Percentiles rank a stretch among this genome's conserved stretches.
Evolutionary conservation across 208 protist species (phyloP).

Genomic region (Baffinella frigidus): DNA sequence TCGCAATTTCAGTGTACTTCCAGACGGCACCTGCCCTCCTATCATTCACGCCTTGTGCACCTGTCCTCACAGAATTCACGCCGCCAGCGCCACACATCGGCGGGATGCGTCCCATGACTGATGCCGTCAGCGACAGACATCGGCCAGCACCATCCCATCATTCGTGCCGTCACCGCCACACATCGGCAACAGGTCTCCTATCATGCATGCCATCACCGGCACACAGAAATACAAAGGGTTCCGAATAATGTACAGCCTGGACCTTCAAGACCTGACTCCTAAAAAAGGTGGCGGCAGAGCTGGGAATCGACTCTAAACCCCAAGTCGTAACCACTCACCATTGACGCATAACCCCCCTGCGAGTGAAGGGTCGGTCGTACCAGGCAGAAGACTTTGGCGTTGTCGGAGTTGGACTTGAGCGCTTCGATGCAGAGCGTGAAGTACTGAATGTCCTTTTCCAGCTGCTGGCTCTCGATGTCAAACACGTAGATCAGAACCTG

Average conservation of each 20-base stretch:
- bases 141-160: background rate
- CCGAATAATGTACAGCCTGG: background rate
- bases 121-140: background rate
- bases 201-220: background rate
- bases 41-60: background rate
- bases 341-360: background rate
- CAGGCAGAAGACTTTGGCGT: slow-evolving; percentile 38
- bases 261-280: background rate
- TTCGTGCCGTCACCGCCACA: background rate
- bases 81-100: background rate
- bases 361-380: background rate
- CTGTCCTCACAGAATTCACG: background rate
- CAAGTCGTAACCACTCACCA: background rate
- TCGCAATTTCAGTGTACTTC: too few species aligned
- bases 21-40: too few species aligned
- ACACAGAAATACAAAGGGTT: background rate
- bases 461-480: slow-evolving; percentile 83
- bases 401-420: slow-evolving; percentile 89
- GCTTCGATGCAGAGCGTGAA: slow-evolving; percentile 91
- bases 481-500: slow-evolving; percentile 99
- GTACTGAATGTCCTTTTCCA: slow-evolving; percentile 79
- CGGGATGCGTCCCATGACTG: background rate
- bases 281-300: background rate
- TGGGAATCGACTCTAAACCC: background rate
- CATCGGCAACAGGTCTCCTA: background rate